Conservation (phyloP, 805 yeast species). For the Candida rishiriensis region DNA sequence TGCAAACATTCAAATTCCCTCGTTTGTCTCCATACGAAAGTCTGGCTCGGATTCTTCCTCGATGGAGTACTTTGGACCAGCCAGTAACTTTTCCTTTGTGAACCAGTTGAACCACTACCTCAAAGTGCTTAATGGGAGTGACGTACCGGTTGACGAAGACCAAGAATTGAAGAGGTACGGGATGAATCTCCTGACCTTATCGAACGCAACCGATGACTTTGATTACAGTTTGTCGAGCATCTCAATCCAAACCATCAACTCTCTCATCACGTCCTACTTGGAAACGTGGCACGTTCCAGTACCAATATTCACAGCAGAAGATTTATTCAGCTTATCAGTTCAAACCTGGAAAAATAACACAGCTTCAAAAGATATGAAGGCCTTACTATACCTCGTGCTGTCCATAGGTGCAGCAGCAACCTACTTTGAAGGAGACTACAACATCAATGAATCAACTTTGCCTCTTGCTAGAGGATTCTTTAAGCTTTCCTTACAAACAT, state of each 20-base stretch:
- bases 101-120: conserved; percentile 21
- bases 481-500: conserved; percentile 14
- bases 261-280: conserved; percentile 14
- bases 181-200: conserved; percentile 13
- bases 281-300: conserved; percentile 21
- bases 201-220: conserved; percentile 8
- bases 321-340: conserved; percentile 11
- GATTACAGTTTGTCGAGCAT: conserved; percentile 11
- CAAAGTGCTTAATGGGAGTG: conserved; percentile 2
- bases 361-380: conserved; percentile 12
- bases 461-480: conserved; percentile 20
- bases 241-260: conserved; percentile 8
- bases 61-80: conserved; percentile 23
- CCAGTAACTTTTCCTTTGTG: conserved; percentile 22
- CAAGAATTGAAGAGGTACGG: conserved; percentile 21
- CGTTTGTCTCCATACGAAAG: conserved; percentile 5
- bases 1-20: conserved; percentile 1
- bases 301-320: conserved; percentile 19
- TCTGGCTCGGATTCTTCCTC: conserved; percentile 6
- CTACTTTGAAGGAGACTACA: conserved; percentile 10
- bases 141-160: conserved; percentile 7
- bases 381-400: conserved; percentile 16
- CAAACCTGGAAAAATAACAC: conserved; percentile 10
- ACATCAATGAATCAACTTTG: conserved; percentile 2
- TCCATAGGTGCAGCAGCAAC: conserved; percentile 19